Evolutionary conservation across 257 asterid genomes (phyloP), one percentile per base, ranked within the genome.

Genomic region (Jasminum sambac): DNA sequence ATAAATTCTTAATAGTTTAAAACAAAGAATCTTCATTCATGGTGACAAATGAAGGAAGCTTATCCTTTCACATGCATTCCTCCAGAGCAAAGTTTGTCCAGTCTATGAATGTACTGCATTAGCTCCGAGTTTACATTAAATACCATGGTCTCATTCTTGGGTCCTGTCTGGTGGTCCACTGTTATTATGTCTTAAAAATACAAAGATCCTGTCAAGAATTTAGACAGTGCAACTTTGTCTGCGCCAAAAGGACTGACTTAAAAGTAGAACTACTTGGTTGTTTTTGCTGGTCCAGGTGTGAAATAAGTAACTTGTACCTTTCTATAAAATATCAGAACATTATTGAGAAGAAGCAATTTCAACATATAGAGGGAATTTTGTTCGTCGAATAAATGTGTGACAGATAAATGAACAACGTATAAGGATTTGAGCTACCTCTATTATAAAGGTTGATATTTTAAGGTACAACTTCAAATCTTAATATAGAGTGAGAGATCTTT

Each of bases 81-180:
- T 50, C 59, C 59, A 70, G 30, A 21, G 46, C 74, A 63, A 38
- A 58, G 70, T 71, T 65, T 76, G 73, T 76, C 65, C 80, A 71
- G 81, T 67, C 74, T 67, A 72, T 77, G 42, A 44, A 46, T 63
- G 71, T 67, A 67, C 76, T 46, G 67, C n/a, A 37, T 43, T 55
- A 40, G 30, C 34, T 19, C 30, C 30, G 37, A 50, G 72, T 52
- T 72, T 42, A 67, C 75, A 79, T 74, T 70, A 67, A 70, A 71
- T 71, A 60, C 58, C 44, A 62, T 75, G 63, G 72, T 67, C 68
- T 61, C 66, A 52, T 71, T 79, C 75, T 50, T 19, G 66, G 74
- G 61, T 72, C 68, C 48, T 63, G 24, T 30, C 64, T 67, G 13
- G 81, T 72, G 74, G 81, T 63, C 77, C 83, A 66, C 34, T 37